Percentiles rank a stretch among this genome's conserved stretches.
Evolutionary conservation across 768 basidiomycete species (phyloP).

Genomic region (Xerocomus potaroensis): DNA sequence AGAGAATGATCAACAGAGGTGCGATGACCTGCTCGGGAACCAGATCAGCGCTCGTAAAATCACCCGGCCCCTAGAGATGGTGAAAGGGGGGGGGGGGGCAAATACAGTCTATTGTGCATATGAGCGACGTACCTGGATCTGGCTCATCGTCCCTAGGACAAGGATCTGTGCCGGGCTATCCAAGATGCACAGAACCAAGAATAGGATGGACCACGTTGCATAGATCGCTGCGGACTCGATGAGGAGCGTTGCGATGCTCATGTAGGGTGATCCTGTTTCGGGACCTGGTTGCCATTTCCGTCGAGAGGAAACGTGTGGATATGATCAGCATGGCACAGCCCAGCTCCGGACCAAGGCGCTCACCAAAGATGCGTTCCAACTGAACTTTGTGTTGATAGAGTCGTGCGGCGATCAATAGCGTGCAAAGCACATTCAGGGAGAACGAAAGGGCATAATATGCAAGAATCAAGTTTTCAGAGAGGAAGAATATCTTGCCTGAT

Average conservation of each 20-base stretch:
- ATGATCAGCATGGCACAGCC: not conserved
- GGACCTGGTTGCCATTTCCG: constrained; percentile 7
- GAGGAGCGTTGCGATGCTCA: constrained; percentile 19
- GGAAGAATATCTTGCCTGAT: constrained; percentile 15
- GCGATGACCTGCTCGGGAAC: constrained; percentile 19
- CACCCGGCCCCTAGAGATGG: no score
- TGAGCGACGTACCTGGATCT: constrained; percentile 22
- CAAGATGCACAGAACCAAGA: constrained; percentile 17
- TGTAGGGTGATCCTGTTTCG: constrained; percentile 17
- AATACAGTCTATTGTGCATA: no score
- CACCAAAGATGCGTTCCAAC: constrained; percentile 24
- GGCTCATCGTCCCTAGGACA: constrained; percentile 21
- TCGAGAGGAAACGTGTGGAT: not conserved
- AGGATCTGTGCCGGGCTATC: constrained; percentile 15
- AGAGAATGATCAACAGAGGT: constrained; percentile 24
- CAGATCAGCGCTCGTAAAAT: not conserved
- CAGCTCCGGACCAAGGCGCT: constrained; percentile 1
- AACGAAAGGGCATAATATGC: constrained; percentile 23
- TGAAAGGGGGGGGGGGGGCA: no score
- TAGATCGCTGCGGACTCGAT: constrained; percentile 26
- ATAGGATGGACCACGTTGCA: constrained; percentile 21
- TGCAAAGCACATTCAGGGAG: constrained; percentile 22
- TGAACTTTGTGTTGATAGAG: constrained; percentile 24
- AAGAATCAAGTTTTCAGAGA: constrained; percentile 21
- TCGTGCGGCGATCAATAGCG: constrained; percentile 19